A percentile compares a stretch with the other conserved stretches of the same genome.
phyloP scores from a whole-genome alignment of 257 asterid genomes.

The Scutellaria galericulata region DNA sequence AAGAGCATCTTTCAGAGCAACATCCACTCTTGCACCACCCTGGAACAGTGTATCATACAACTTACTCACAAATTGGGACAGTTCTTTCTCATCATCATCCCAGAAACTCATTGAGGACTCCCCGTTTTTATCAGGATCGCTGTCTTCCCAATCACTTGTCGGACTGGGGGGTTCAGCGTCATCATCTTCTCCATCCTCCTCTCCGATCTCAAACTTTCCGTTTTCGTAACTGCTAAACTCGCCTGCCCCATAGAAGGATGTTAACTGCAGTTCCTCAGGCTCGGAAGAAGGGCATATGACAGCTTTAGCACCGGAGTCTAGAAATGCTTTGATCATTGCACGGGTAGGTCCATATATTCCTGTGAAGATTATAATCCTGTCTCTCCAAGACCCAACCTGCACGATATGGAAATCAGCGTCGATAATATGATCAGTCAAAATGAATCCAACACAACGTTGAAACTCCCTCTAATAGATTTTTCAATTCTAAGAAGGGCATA shows the following conservation, averaged over 20 bases:
- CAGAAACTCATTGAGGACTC: conserved; percentile 54
- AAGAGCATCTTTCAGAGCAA: conserved; percentile 65
- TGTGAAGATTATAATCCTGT: conserved; percentile 85
- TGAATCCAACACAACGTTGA: not conserved
- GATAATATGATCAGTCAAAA: conserved; percentile 4
- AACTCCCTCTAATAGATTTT: not conserved
- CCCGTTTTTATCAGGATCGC: conserved; percentile 70
- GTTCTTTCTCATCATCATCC: conserved; percentile 92
- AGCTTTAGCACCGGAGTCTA: conserved; percentile 96
- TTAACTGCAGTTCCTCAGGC: conserved; percentile 79
- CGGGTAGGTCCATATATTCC: conserved; percentile 84
- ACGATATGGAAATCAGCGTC: conserved; percentile 27
- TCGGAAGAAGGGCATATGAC: conserved; percentile 87
- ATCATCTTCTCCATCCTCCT: conserved; percentile 86
- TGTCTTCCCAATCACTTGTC: conserved; percentile 92
- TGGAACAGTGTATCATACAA: conserved; percentile 75
- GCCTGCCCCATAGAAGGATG: conserved; percentile 75
- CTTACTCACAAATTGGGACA: conserved; percentile 74
- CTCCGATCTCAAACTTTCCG: conserved; percentile 93
- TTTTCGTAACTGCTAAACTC: conserved; percentile 71
- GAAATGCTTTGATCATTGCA: conserved; percentile 79
- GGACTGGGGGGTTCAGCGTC: conserved; percentile 71
- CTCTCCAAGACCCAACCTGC: conserved; percentile 97
- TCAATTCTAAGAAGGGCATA: conserved; percentile 1
- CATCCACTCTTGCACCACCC: conserved; percentile 69